Evolutionary conservation across 2,329 filamentous ascomycete species (phyloP), one percentile per base, ranked within the genome.

Genomic region (Huntiella savannae): DNA sequence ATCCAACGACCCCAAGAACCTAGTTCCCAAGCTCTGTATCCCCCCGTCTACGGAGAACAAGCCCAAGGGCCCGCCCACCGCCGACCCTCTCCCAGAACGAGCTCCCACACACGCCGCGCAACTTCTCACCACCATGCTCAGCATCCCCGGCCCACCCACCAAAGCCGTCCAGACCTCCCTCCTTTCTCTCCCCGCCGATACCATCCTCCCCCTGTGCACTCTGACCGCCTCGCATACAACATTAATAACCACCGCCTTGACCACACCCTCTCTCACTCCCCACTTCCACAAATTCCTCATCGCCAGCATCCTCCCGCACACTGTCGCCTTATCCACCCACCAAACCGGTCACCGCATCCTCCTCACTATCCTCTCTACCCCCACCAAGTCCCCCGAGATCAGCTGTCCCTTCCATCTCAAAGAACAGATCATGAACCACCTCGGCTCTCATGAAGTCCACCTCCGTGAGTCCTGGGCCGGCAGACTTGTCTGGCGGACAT

Each of bases 111-210:
- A 98, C 63, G 84, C 81, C 50, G 85, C 83, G 15, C 70, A 94
- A 40, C 71, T 98, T 22, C 78, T 82, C 6, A 79, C 91, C 51
- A 66, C 81, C 3, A 80, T 98, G 66, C 74, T 96, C 43, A 64
- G 73, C 5, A 78, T 84, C 19, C 73, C 82, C 0, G 84, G 84
- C 0, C 61, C 71, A 1, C 66, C 87, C 1, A 70, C 73, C 48
- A 74, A 74, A 43, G 69, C 87, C 8, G 72, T 93, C 32, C 83
- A 91, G 57, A 72, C 77, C 12, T 74, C 79, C n/a, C 62, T 91
- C 17, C 63, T 79, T 15, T 66, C 73, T 3, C 68, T 81, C 53
- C 64, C 68, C 8, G 58, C 63, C 40, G 71, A 67, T 45, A 70
- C 64, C 16, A 67, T 78, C 46, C 58, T 84, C 32, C 65, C 69